Evolutionary conservation across 495 filamentous ascomycete species (phyloP), one percentile per base, ranked within the genome.

Genomic region (Penicillium fimorum): DNA sequence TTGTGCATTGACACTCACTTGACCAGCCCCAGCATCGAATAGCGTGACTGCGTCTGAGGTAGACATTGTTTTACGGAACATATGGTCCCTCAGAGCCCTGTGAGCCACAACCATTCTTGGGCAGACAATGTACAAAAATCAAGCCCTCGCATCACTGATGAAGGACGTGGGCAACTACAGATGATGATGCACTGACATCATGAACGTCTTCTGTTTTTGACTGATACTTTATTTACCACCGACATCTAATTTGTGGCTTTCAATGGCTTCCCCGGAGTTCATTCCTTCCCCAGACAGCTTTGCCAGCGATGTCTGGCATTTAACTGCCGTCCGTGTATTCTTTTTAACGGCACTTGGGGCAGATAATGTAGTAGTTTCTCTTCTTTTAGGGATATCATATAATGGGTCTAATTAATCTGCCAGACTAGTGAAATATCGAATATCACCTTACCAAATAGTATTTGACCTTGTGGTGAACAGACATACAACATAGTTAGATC

Each of bases 21-120:
- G 68, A 49, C 67, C 70, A 43, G 59, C 60, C 50, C 71, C 69
- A 9, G 61, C 69, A 55, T 74, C 71, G 53, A 71, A 72, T 29
- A 74, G 55, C 38, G 66, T 53, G 17, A 72, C 47, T 3, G 65
- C 42, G 46, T 74, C 69, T 17, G 58, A 53, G 15, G 53, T 54
- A 33, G 64, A 59, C 68, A 70, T 65, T 29, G 44, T 60, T 22
- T 62, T 61, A 18, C 52, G 69, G 46, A 66, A 58, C 59, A 67
- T 66, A 9, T 63, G 56, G 35, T 63, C 38, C 25, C 57, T 62
- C 50, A 67, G 24, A 40, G 53, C 62, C 49, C 47, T 42, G 27
- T 63, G 58, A 29, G 55, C 58, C n/a, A 62, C 22, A 29, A 62
- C 56, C 58, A 60, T 68, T 5, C 33, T 59, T 33, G 53, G 30